phyloP scores from a whole-genome alignment of 179 eudicot species.

The Silene noctiflora region DNA sequence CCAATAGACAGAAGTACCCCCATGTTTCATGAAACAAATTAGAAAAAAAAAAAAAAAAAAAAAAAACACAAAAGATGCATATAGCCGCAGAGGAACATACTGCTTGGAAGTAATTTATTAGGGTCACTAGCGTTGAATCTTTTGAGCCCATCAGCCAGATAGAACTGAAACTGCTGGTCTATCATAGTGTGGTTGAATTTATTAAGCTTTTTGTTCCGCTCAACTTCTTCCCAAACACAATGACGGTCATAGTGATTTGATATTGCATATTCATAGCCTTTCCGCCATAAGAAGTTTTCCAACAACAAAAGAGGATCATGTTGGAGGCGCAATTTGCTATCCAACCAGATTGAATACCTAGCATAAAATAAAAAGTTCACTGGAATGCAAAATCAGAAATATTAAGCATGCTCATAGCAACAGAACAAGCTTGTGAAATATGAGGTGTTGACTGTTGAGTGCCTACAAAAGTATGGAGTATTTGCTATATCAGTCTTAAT shows the following conservation, averaged over 20 bases:
- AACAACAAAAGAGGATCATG: constrained; percentile 74
- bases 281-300: constrained; percentile 81
- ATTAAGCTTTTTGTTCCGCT: constrained; percentile 86
- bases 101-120: constrained; percentile 74
- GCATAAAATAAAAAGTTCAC: constrained; percentile 9
- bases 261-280: constrained; percentile 80
- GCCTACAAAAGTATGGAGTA: background rate
- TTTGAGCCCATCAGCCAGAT: constrained; percentile 80
- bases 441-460: background rate
- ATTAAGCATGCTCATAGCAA: background rate
- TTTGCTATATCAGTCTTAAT: background rate
- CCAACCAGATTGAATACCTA: constrained; percentile 95
- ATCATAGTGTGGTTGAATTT: constrained; percentile 80
- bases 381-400: background rate
- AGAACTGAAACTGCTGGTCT: constrained; percentile 82
- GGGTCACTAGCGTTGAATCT: constrained; percentile 73
- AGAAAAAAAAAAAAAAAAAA: constrained; percentile 17
- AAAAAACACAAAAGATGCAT: constrained; percentile 13
- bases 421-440: background rate
- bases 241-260: constrained; percentile 97
- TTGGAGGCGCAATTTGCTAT: constrained; percentile 86
- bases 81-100: constrained; percentile 40
- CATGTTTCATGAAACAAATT: background rate
- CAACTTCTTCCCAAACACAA: constrained; percentile 93
- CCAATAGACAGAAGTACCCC: background rate